Evolutionary conservation across 805 yeast genomes (phyloP).

Genomic region (Sungouiella blattae): DNA sequence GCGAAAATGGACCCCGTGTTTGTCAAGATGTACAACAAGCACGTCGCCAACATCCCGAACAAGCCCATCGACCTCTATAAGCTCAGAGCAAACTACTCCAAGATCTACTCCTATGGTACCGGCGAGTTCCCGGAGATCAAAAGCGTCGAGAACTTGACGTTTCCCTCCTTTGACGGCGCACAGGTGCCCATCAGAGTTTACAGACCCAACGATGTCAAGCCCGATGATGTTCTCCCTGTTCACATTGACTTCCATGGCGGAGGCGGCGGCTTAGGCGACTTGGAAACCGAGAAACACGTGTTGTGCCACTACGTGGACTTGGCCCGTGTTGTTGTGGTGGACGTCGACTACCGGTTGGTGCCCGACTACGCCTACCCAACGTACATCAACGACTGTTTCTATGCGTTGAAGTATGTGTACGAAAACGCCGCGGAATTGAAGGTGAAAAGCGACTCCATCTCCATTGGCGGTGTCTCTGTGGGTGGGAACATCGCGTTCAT

Average conservation of each 20-base stretch:
- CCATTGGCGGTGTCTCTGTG: conserved; percentile 23
- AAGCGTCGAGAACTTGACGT: conserved; percentile 5
- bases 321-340: conserved; percentile 24
- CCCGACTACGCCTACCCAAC: conserved; percentile 27
- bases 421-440: conserved; percentile 17
- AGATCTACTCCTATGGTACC: conserved; percentile 22
- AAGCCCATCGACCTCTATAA: conserved; percentile 16
- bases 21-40: conserved; percentile 19
- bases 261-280: conserved; percentile 31
- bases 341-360: conserved; percentile 27
- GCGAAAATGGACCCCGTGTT: conserved; percentile 21
- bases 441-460: conserved; percentile 17
- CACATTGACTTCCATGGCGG: conserved; percentile 32
- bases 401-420: conserved; percentile 22
- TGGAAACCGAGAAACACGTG: conserved; percentile 25
- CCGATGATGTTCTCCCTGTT: conserved; percentile 22
- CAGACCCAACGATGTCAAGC: conserved; percentile 20
- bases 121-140: conserved; percentile 19
- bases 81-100: conserved; percentile 21
- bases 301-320: conserved; percentile 21
- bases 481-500: conserved; percentile 25
- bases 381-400: conserved; percentile 24
- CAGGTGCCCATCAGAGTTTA: conserved; percentile 23
- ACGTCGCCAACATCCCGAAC: conserved; percentile 17
- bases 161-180: conserved; percentile 18